Evolutionary conservation across 2,329 filamentous ascomycete species (phyloP).

Genomic region (Tolypocladium sp.): DNA sequence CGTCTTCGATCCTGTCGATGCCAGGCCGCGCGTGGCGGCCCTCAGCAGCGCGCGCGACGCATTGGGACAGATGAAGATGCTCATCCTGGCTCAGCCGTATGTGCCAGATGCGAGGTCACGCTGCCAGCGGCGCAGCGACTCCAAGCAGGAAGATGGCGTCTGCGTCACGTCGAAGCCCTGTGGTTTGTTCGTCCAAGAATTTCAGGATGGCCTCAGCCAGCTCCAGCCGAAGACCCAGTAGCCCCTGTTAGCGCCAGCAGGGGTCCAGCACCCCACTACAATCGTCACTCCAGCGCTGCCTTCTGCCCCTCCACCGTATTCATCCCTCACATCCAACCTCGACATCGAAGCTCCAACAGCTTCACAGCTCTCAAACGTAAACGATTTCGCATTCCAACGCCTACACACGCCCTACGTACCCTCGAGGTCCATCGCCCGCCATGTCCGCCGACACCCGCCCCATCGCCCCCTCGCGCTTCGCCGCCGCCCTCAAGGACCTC

Average conservation of each 20-base stretch:
- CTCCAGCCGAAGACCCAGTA: neutral
- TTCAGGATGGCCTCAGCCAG: neutral
- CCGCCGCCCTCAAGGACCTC: conserved; percentile 57
- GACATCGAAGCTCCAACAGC: neutral
- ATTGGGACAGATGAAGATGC: conserved; percentile 7
- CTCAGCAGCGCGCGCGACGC: conserved; percentile 20
- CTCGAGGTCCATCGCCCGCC: conserved; percentile 1
- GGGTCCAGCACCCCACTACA: neutral
- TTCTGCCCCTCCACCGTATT: neutral
- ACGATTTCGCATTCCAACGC: neutral
- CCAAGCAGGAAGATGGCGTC: neutral
- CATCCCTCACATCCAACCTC: neutral
- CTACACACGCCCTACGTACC: neutral
- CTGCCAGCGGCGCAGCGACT: neutral
- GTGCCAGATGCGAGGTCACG: neutral
- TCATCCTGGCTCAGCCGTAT: conserved; percentile 1
- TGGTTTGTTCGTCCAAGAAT: neutral
- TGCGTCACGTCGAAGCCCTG: neutral
- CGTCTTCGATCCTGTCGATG: neutral
- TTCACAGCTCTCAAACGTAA: neutral
- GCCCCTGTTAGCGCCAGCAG: neutral
- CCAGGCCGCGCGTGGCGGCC: conserved; percentile 13
- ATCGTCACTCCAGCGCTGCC: neutral
- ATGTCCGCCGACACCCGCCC: conserved; percentile 57
- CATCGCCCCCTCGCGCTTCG: conserved; percentile 55